Evolutionary conservation across 2,329 filamentous ascomycete species (phyloP).

Genomic region (Arthrobotrys megalospora): DNA sequence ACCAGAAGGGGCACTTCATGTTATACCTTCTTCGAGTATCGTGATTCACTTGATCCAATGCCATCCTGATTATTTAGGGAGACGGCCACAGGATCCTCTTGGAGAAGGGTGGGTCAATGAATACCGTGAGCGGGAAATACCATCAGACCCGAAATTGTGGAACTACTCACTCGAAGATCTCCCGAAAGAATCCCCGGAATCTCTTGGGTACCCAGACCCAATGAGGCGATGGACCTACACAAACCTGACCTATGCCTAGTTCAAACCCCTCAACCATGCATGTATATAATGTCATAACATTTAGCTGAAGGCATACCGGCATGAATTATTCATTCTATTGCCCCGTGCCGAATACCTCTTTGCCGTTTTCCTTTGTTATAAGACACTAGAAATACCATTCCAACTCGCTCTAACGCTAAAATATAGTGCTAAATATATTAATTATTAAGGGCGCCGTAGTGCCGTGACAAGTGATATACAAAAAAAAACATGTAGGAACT

Average conservation of each 20-base stretch:
- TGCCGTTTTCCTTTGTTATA: too few species aligned
- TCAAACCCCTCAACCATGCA: too few species aligned
- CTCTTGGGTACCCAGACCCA: not conserved
- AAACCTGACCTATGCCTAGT: too few species aligned
- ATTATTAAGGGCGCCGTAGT: too few species aligned
- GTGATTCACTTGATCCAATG: not conserved
- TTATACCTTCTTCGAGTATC: not conserved
- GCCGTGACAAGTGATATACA: too few species aligned
- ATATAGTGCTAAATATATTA: too few species aligned
- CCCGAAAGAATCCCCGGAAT: not conserved
- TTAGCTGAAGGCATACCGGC: too few species aligned
- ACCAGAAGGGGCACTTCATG: not conserved
- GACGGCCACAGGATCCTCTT: not conserved
- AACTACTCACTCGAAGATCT: conserved; percentile 1
- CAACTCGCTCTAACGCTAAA: too few species aligned
- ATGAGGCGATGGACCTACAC: not conserved
- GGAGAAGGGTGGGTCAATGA: not conserved
- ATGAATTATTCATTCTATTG: too few species aligned
- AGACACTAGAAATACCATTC: too few species aligned
- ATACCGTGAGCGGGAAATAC: not conserved
- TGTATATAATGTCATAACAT: too few species aligned
- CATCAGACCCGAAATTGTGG: not conserved
- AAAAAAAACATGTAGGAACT: not conserved
- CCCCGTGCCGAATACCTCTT: too few species aligned
- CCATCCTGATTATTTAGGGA: not conserved